These are phyloP conservation scores for Ophiostoma tasmaniense DNA, from an alignment of 2,329 filamentous ascomycete genomes.

Conservation along the genomic window DNA sequence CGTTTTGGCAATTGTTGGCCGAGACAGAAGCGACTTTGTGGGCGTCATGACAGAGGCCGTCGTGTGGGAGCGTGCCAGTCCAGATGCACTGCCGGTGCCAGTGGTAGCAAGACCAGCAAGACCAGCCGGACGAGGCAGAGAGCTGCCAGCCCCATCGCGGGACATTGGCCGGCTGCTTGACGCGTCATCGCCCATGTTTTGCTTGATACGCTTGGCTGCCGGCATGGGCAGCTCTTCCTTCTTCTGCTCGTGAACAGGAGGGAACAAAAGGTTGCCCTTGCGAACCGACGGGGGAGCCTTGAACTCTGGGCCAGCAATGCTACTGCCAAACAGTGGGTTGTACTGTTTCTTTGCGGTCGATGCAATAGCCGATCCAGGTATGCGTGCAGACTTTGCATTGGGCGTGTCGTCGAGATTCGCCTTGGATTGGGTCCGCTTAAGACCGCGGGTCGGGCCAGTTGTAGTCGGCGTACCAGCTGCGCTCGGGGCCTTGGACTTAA, in stretches of 20 bases:
- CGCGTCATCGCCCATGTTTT: conserved; percentile 58
- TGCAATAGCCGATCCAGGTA: neutral
- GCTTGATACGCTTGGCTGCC: conserved; percentile 63
- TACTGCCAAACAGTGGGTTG: conserved; percentile 25
- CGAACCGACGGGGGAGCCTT: conserved; percentile 14
- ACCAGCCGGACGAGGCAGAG: conserved; percentile 34
- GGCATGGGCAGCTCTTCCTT: conserved; percentile 28
- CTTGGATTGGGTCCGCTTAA: conserved; percentile 48
- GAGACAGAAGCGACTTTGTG: conserved; percentile 64
- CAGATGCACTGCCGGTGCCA: conserved; percentile 22
- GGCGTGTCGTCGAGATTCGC: conserved; percentile 53
- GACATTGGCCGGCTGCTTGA: conserved; percentile 56
- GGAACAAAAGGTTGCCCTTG: conserved; percentile 24
- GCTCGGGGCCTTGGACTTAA: conserved; percentile 24
- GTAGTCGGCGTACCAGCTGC: conserved; percentile 9
- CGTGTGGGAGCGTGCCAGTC: conserved; percentile 38
- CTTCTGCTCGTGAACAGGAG: conserved; percentile 14
- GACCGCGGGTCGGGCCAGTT: conserved; percentile 23
- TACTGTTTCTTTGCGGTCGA: conserved; percentile 25
- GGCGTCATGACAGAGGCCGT: conserved; percentile 61
- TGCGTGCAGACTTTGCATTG: conserved; percentile 29
- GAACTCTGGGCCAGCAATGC: conserved; percentile 24
- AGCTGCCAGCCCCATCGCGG: conserved; percentile 34
- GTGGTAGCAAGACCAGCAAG: neutral
- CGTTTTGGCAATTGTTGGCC: conserved; percentile 46